phyloP scores from a whole-genome alignment of 1,139 yeast genomes.

The Suhomyces bribrorum region DNA sequence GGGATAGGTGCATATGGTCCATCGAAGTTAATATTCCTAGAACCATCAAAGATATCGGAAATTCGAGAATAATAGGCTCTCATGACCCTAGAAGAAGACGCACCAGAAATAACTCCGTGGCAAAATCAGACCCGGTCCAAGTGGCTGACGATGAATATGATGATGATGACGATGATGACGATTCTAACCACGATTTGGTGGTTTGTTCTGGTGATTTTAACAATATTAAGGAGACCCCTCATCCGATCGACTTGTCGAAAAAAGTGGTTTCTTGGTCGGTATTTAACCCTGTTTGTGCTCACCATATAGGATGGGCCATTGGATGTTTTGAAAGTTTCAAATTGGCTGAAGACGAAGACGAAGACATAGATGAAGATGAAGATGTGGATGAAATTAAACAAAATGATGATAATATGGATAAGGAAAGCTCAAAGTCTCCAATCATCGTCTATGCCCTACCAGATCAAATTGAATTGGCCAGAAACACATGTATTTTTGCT shows the following conservation, averaged over 20 bases:
- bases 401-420: constrained; percentile 31
- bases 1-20: constrained; percentile 94
- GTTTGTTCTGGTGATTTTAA: constrained; percentile 79
- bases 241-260: constrained; percentile 62
- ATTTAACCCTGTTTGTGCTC: constrained; percentile 87
- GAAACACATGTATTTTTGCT: constrained; percentile 75
- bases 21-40: constrained; percentile 80
- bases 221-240: constrained; percentile 50
- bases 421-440: constrained; percentile 46
- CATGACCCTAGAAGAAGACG: constrained; percentile 19
- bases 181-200: constrained; percentile 54
- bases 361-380: constrained; percentile 46
- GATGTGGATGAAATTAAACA: constrained; percentile 38
- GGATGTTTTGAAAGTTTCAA: constrained; percentile 78
- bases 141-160: constrained; percentile 23
- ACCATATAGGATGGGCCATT: constrained; percentile 94
- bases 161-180: constrained; percentile 50
- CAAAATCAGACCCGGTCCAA: constrained; percentile 14
- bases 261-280: constrained; percentile 79
- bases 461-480: constrained; percentile 57
- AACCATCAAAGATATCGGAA: constrained; percentile 71
- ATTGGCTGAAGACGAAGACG: constrained; percentile 41
- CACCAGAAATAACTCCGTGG: constrained; percentile 10
- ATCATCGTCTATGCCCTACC: constrained; percentile 61
- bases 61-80: constrained; percentile 44